These are phyloP conservation scores for Pseudisothecium myosuroides DNA, from an alignment of 225 moss, liverwort and hornwort species.

Conservation along the genomic window DNA sequence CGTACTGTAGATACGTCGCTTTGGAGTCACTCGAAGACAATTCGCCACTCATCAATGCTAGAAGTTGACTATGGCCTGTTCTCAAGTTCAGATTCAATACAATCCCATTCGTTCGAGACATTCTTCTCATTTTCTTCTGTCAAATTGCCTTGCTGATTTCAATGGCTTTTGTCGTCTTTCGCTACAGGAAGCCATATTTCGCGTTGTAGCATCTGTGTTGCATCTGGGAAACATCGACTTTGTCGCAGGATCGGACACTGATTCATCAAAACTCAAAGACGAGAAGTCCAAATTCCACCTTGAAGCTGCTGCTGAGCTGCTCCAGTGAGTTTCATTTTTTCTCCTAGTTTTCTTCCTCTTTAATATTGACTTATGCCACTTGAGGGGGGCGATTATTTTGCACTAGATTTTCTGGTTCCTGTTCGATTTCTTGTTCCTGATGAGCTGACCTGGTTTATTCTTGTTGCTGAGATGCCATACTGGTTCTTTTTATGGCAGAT, in stretches of 20 bases:
- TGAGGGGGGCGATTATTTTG: background rate
- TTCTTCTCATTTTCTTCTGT: background rate
- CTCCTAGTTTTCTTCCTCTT: background rate
- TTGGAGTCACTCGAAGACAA: background rate
- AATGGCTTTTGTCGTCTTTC: background rate
- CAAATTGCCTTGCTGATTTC: background rate
- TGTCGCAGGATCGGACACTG: constrained; percentile 60
- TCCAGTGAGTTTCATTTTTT: constrained; percentile 43
- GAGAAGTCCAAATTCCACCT: constrained; percentile 80
- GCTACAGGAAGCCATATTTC: constrained; percentile 90
- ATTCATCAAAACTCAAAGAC: constrained; percentile 80
- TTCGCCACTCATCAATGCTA: too few relatives aligned
- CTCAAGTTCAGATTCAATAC: background rate
- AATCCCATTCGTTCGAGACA: background rate
- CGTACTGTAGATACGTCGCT: background rate
- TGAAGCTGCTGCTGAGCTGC: constrained; percentile 78
- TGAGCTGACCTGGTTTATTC: background rate
- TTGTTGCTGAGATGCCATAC: background rate
- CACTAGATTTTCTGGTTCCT: background rate
- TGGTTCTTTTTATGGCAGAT: constrained; percentile 28
- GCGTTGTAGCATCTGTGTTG: constrained; percentile 91
- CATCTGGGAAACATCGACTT: constrained; percentile 96
- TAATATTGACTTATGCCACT: background rate
- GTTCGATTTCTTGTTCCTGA: background rate
- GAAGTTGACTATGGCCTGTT: background rate